These are phyloP conservation scores for Diphasiastrum complanatum DNA, from an alignment of 83 land plant genomes.

Conservation along the genomic window DNA sequence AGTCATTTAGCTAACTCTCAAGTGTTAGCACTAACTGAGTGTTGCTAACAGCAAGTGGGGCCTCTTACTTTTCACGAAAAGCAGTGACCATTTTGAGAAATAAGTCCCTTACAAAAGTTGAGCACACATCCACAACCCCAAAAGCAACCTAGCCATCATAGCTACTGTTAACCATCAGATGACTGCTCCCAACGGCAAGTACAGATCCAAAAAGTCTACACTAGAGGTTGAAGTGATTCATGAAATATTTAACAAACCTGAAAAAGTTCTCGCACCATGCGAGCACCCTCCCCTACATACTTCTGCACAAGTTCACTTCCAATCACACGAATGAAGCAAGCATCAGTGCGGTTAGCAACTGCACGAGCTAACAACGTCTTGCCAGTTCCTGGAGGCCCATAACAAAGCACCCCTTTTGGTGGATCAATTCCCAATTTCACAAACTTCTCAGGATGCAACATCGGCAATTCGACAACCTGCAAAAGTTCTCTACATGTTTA, in stretches of 20 bases:
- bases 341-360: slow-evolving; percentile 97
- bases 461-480: slow-evolving; percentile 85
- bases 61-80: no score
- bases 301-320: slow-evolving; percentile 99
- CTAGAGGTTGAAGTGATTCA: background rate
- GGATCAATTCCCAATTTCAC: slow-evolving; percentile 99
- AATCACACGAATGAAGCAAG: slow-evolving; percentile 97
- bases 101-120: no score
- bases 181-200: no score
- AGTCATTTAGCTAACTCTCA: no score
- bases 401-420: slow-evolving; percentile 98
- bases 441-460: slow-evolving; percentile 99
- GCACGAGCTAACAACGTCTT: slow-evolving; percentile 94
- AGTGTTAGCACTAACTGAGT: no score
- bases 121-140: no score
- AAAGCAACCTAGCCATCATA: no score
- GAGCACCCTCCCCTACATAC: slow-evolving; percentile 98
- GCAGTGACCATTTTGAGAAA: no score
- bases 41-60: no score
- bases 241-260: slow-evolving; percentile 46
- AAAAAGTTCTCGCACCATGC: slow-evolving; percentile 97
- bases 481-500: background rate
- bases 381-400: slow-evolving; percentile 99
- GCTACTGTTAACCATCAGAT: no score
- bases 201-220: slow-evolving; percentile 6